A percentile compares a stretch with the other conserved stretches of the same genome.
Evolutionary conservation across 129 eudicot species (phyloP).

Genomic region (Daucus carota): DH1_v3.0 NC_030386.2:38494501-38495000

Average conservation of each 20-base stretch:
- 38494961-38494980: too few relatives aligned
- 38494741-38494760: neutral
- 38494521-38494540: too few relatives aligned
- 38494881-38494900: too few relatives aligned
- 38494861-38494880: neutral
- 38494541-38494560: neutral
- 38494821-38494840: neutral
- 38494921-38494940: too few relatives aligned
- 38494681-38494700: neutral
- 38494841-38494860: neutral
- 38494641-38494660: neutral
- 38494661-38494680: neutral
- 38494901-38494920: too few relatives aligned
- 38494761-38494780: neutral
- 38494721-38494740: neutral
- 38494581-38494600: neutral
- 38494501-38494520: too few relatives aligned
- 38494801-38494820: neutral
- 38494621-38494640: neutral
- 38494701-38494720: constrained; percentile 3
- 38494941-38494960: too few relatives aligned
- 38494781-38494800: neutral
- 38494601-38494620: neutral
- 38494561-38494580: neutral
- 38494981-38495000: too few relatives aligned